Evolutionary conservation across 163 green algal genomes (phyloP).

Genomic region (Scenedesmus sp.): DNA sequence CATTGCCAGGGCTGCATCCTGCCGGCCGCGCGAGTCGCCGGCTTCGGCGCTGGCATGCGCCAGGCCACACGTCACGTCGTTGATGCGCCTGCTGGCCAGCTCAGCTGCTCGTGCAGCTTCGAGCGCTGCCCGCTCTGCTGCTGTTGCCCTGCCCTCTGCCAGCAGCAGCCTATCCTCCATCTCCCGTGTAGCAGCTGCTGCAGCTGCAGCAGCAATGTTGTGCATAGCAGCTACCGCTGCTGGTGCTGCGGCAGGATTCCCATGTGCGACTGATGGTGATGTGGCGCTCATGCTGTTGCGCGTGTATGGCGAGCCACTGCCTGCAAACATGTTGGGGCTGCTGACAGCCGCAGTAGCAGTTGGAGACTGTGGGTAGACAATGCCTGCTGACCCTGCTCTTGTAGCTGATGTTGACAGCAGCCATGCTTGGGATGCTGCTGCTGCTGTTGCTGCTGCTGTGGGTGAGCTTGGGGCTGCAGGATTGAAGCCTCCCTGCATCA

Average conservation of each 20-base stretch:
- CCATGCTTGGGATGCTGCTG: background rate
- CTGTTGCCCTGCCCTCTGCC: conserved; percentile 16
- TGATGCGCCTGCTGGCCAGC: background rate
- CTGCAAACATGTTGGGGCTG: conserved; percentile 10
- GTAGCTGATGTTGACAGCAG: background rate
- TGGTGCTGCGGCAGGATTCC: background rate
- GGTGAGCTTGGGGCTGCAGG: background rate
- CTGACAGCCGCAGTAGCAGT: background rate
- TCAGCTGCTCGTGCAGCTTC: conserved; percentile 46
- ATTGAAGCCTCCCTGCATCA: background rate
- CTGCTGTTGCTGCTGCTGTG: conserved; percentile 15
- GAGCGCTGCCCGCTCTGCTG: conserved; percentile 34
- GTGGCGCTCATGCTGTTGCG: conserved; percentile 43
- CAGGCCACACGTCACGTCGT: conserved; percentile 20
- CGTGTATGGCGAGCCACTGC: background rate
- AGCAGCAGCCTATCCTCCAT: conserved; percentile 16
- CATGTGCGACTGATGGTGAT: background rate
- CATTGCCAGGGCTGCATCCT: conserved; percentile 17
- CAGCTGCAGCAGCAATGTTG: conserved; percentile 15
- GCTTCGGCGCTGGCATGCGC: conserved; percentile 36
- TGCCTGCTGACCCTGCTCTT: background rate
- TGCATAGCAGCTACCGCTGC: conserved; percentile 8
- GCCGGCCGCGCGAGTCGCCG: conserved; percentile 16
- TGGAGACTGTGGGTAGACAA: conserved; percentile 5
- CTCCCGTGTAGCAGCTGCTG: background rate